phyloP scores from a whole-genome alignment of 768 basidiomycete species.

The Macrolepiota dolichaula region DNA sequence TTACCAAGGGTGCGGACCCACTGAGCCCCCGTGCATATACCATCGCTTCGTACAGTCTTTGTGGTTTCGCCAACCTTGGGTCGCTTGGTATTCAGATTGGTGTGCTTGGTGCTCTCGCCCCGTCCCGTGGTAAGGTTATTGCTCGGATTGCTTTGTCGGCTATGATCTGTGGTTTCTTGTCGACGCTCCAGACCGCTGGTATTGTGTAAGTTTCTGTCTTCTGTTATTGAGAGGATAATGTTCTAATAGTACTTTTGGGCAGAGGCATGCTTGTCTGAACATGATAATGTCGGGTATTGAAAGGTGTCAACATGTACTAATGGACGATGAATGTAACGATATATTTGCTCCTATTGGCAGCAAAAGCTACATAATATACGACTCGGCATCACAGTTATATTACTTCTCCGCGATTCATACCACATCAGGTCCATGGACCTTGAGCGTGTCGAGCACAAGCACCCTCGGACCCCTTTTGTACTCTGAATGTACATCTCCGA shows the following conservation, averaged over 20 bases:
- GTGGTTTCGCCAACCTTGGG: constrained; percentile 87
- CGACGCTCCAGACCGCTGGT: constrained; percentile 34
- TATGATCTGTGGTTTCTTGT: constrained; percentile 28
- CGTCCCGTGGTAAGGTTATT: constrained; percentile 64
- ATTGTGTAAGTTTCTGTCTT: constrained; percentile 27
- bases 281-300: not conserved
- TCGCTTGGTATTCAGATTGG: constrained; percentile 80
- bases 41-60: constrained; percentile 84
- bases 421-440: too few relatives aligned
- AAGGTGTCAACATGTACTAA: not conserved
- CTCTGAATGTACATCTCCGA: too few relatives aligned
- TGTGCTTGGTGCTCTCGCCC: constrained; percentile 43
- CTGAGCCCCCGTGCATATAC: constrained; percentile 74
- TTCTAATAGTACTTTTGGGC: constrained; percentile 11
- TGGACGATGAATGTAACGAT: not conserved
- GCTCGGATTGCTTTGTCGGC: constrained; percentile 60
- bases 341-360: not conserved
- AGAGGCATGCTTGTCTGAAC: constrained; percentile 46
- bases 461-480: too few relatives aligned
- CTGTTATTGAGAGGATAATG: not conserved
- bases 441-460: too few relatives aligned
- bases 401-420: too few relatives aligned
- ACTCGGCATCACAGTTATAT: too few relatives aligned
- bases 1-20: constrained; percentile 42
- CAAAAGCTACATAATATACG: too few relatives aligned